A percentile compares a stretch with the other conserved stretches of the same genome.
These are phyloP conservation scores for Marasmius oreades DNA, from an alignment of 1,284 basidiomycete species.

Conservation along the genomic window DNA sequence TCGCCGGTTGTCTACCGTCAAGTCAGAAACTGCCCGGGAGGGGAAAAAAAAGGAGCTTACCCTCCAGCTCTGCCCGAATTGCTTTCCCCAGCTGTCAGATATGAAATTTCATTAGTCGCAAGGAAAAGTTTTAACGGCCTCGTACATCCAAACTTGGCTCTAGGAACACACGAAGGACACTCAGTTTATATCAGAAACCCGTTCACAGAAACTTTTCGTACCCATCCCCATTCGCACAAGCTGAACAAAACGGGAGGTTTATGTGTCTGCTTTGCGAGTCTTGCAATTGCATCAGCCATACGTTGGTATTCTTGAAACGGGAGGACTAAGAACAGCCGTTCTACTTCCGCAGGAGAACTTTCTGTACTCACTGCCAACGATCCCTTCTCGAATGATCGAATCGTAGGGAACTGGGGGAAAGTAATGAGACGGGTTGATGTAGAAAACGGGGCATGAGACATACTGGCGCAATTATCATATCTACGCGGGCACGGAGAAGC, in stretches of 20 bases:
- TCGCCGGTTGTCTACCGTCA: slow-evolving; percentile 29
- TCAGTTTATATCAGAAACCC: not conserved
- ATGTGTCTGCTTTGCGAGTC: slow-evolving; percentile 33
- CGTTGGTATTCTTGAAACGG: slow-evolving; percentile 37
- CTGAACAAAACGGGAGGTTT: slow-evolving; percentile 45
- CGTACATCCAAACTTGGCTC: slow-evolving; percentile 13
- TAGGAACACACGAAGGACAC: not conserved
- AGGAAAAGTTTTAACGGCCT: too few relatives aligned
- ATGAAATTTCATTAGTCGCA: too few relatives aligned
- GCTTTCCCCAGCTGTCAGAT: slow-evolving; percentile 32
- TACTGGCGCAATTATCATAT: slow-evolving; percentile 56
- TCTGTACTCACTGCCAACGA: slow-evolving; percentile 43
- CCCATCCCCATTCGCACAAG: slow-evolving; percentile 51
- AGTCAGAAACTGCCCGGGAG: slow-evolving; percentile 17
- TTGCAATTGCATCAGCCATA: slow-evolving; percentile 44
- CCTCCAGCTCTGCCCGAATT: slow-evolving; percentile 43
- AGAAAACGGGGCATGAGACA: slow-evolving; percentile 10
- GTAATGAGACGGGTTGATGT: not conserved
- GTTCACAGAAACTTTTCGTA: slow-evolving; percentile 19
- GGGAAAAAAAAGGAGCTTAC: slow-evolving; percentile 25
- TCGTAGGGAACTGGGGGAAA: slow-evolving; percentile 44
- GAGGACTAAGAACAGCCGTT: not conserved
- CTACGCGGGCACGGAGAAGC: slow-evolving; percentile 26
- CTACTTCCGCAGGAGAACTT: too few relatives aligned
- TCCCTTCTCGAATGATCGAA: slow-evolving; percentile 46